A percentile compares a stretch with the other conserved stretches of the same genome.
Evolutionary conservation across 345 rosid species (phyloP).

Genomic region (Rhodomyrtus tomentosa): DNA sequence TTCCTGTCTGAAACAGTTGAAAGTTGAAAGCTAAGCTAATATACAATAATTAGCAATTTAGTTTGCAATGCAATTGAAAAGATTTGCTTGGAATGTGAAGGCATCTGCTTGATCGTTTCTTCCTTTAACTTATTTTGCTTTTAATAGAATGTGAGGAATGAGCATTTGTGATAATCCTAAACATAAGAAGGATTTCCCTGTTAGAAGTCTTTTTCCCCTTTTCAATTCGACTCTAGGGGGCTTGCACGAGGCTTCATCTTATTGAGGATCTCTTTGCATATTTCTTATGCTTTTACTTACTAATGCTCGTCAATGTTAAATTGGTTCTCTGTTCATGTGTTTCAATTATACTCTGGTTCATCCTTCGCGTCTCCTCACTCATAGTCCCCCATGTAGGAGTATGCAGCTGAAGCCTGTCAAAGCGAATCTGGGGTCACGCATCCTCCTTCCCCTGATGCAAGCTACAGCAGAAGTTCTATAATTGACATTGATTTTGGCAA

Average conservation of each 20-base stretch:
- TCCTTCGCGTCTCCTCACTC: neutral
- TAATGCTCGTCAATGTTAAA: neutral
- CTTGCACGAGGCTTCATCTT: neutral
- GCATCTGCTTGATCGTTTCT: neutral
- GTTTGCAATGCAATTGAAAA: neutral
- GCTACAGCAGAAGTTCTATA: slow-evolving; percentile 27
- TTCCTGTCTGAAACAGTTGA: neutral
- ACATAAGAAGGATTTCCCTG: neutral
- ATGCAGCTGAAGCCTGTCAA: slow-evolving; percentile 26
- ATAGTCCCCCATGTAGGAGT: slow-evolving; percentile 13
- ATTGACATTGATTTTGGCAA: slow-evolving; percentile 31
- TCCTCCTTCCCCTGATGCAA: slow-evolving; percentile 50
- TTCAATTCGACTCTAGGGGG: neutral
- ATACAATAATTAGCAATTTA: neutral
- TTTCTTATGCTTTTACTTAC: neutral
- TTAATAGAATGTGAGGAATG: neutral
- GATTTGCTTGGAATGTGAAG: neutral
- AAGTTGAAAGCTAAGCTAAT: neutral
- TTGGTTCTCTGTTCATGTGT: neutral
- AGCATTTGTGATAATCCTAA: neutral
- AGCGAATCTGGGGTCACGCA: slow-evolving; percentile 30
- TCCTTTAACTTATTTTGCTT: neutral
- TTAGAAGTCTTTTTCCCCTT: neutral
- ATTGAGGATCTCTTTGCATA: neutral
- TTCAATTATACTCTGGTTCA: neutral